Evolutionary conservation across 2,329 filamentous ascomycete genomes (phyloP), one percentile per base, ranked within the genome.

Genomic region (Setomelanomma holmii): DNA sequence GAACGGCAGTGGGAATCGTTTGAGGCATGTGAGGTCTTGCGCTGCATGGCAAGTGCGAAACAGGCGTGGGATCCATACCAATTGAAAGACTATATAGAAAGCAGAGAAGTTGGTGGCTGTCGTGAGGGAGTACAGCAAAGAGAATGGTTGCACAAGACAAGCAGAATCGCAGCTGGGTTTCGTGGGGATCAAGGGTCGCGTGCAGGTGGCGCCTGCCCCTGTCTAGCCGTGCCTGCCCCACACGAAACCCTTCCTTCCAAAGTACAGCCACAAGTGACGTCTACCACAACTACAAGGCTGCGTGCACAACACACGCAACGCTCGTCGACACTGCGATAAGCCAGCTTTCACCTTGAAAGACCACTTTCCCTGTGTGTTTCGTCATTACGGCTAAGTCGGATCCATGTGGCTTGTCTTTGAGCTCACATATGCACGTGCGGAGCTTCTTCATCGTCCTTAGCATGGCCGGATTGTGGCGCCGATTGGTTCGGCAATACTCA

Each of bases 401-500:
- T 46, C 44, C n/a, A 11, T n/a, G 12, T 41, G 39, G 6, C 39
- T 23, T 30, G 5, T 30, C 27, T 30, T 8, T 14, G 14, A 30
- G 27, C 2, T 10, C 27, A 30, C 27, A 6, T 14, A 6, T 30
- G 27, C 27, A 30, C 27, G 27, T 30, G 27, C 27, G 27, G n/a
- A 30, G 27, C 27, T 30, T 3, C 27, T 30, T 30, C 27, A 30
- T 30, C 27, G 27, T 30, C 27, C 14, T 30, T 33, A 45, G 33
- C 34, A 17, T 22, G 12, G 40, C 21, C n/a, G 14, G 33, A 36
- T 22, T 47, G 44, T 30, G 44, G 49, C 47, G 46, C 49, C 49
- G 44, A 58, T 58, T 56, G 53, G 56, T 39, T 43, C 40, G 17
- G 38, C 24, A 40, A 55, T 46, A 30, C 38, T 24, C 23, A n/a